Conservation (phyloP, 106 monocot species). For the Dendrobium huoshanense region DNA sequence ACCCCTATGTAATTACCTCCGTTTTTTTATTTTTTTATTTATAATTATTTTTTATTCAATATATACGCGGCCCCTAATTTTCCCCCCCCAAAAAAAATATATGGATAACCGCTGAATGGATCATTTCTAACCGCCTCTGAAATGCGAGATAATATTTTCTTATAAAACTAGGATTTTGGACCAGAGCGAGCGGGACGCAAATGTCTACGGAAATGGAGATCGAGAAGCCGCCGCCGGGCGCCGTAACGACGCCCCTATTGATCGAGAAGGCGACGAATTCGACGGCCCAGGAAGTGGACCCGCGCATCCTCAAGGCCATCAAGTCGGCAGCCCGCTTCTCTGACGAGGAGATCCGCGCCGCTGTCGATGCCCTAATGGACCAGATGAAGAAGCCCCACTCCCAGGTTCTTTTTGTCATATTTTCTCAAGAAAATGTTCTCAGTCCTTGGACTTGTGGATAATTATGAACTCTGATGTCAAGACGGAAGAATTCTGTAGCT, state of each 20-base stretch:
- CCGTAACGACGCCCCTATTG: constrained; percentile 16
- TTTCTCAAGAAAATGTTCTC: not conserved
- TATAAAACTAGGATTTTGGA: no score
- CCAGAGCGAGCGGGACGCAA: no score
- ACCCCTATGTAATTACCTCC: no score
- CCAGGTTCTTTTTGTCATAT: constrained; percentile 32
- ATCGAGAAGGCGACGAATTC: constrained; percentile 73
- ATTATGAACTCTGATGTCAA: not conserved
- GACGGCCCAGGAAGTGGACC: constrained; percentile 49
- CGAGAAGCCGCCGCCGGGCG: constrained; percentile 5
- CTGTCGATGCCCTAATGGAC: constrained; percentile 48
- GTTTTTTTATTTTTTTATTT: no score
- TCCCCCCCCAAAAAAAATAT: no score
- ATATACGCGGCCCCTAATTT: no score
- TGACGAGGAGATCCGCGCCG: constrained; percentile 22
- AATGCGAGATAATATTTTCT: no score
- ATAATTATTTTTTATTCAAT: no score
- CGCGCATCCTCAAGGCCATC: constrained; percentile 62
- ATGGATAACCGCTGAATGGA: no score
- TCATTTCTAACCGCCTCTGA: no score
- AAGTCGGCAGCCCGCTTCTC: constrained; percentile 65
- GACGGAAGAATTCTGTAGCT: not conserved
- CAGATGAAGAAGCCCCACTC: constrained; percentile 81
- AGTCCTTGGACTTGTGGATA: not conserved
- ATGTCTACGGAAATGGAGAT: not conserved